phyloP scores from a whole-genome alignment of 768 basidiomycete species.

The Lactarius trivialis region DNA sequence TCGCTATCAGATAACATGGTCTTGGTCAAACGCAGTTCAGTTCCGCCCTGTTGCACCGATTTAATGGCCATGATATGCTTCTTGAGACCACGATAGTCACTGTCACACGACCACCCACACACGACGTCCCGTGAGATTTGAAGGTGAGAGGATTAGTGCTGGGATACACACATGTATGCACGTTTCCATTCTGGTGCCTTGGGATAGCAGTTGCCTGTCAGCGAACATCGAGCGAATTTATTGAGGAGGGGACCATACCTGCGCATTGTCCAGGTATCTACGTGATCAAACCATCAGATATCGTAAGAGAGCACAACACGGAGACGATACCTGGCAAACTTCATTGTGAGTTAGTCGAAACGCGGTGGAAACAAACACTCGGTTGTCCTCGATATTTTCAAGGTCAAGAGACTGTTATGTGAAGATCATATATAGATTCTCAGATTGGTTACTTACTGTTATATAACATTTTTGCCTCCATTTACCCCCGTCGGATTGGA shows the following conservation, averaged over 20 bases:
- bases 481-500: not conserved
- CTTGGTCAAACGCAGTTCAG: not conserved
- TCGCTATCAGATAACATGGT: slow-evolving; percentile 4
- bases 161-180: slow-evolving; percentile 21
- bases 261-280: slow-evolving; percentile 22
- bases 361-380: not conserved
- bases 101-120: slow-evolving; percentile 9
- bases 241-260: slow-evolving; percentile 5
- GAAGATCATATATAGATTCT: not conserved
- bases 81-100: slow-evolving; percentile 22
- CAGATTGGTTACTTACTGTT: not conserved
- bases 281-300: not conserved
- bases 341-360: slow-evolving; percentile 7
- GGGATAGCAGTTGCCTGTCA: not conserved
- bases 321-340: slow-evolving; percentile 20
- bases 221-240: not conserved
- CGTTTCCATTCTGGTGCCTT: slow-evolving; percentile 24
- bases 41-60: not conserved
- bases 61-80: slow-evolving; percentile 17
- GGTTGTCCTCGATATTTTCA: not conserved
- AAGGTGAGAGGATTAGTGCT: not conserved
- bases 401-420: not conserved
- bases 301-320: not conserved
- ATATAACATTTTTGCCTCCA: not conserved
- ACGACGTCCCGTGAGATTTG: not conserved